Conservation (phyloP, 2,329 filamentous ascomycete genomes). For the Aschersonia sp. region DNA sequence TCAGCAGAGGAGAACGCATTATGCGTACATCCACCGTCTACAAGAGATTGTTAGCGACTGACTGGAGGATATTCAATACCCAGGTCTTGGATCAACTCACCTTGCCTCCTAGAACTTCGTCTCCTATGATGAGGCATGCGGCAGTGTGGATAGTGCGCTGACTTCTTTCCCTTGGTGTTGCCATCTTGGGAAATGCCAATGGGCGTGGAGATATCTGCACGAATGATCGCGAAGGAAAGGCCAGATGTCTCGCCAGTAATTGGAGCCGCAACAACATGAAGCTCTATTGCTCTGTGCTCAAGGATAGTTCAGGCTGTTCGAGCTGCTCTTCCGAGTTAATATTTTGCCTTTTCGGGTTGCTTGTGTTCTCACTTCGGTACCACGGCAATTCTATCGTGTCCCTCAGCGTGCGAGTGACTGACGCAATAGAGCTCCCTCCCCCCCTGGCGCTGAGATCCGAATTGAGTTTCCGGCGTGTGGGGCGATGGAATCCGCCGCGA, state of each 20-base stretch:
- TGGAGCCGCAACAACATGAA: constrained; percentile 64
- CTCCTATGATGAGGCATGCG: constrained; percentile 89
- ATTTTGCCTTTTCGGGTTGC: not conserved
- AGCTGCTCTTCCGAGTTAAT: not conserved
- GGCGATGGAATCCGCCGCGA: no score
- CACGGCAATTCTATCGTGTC: not conserved
- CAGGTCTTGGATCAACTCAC: constrained; percentile 26
- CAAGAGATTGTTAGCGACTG: not conserved
- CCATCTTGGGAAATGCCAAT: constrained; percentile 22
- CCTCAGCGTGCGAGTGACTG: not conserved
- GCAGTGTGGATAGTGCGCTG: constrained; percentile 71
- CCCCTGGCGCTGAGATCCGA: no score
- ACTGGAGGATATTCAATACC: no score
- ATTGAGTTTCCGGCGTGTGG: no score
- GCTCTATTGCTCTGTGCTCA: not conserved
- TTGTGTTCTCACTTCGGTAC: not conserved
- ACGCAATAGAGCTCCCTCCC: not conserved
- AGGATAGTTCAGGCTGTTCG: not conserved
- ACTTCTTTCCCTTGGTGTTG: constrained; percentile 30
- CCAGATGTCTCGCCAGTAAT: constrained; percentile 59
- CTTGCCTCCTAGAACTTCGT: constrained; percentile 92
- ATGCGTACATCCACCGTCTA: constrained; percentile 26
- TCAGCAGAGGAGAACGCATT: not conserved
- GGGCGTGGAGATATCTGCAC: constrained; percentile 10
- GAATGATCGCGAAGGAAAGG: constrained; percentile 16